Conservation (phyloP, 306 rosid genomes). For the Glycyrrhiza uralensis region DNA sequence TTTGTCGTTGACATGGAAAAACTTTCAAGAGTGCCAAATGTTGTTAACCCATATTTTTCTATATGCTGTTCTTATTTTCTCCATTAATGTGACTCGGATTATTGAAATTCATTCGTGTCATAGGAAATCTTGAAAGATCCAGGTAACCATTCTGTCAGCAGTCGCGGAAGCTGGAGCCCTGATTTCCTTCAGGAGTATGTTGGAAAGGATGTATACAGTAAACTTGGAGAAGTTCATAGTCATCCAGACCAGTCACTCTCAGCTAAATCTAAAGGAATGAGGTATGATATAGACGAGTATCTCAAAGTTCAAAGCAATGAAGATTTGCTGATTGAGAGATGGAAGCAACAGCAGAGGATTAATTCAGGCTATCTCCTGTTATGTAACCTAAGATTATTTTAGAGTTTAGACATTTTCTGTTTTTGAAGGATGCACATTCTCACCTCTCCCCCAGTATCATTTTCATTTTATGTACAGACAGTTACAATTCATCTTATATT, state of each 20-base stretch:
- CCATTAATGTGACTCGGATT: background rate
- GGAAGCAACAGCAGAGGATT: slow-evolving; percentile 62
- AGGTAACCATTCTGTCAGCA: slow-evolving; percentile 54
- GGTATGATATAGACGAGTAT: slow-evolving; percentile 66
- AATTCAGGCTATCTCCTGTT: slow-evolving; percentile 62
- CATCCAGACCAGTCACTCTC: slow-evolving; percentile 27
- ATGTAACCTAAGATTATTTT: slow-evolving; percentile 53
- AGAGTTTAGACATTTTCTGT: slow-evolving; percentile 1
- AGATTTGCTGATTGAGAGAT: slow-evolving; percentile 60
- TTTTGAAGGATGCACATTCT: background rate
- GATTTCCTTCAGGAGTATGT: slow-evolving; percentile 42
- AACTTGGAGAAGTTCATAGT: slow-evolving; percentile 36
- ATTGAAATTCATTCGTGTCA: slow-evolving; percentile 18
- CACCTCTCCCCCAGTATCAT: background rate
- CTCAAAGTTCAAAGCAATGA: slow-evolving; percentile 55
- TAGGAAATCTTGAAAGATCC: slow-evolving; percentile 49
- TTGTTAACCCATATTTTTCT: background rate
- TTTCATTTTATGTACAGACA: slow-evolving; percentile 35
- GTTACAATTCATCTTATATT: background rate
- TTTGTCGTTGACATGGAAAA: slow-evolving; percentile 3
- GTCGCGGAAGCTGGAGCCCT: slow-evolving; percentile 94
- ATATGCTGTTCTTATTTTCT: slow-evolving; percentile 10
- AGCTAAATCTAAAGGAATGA: slow-evolving; percentile 40
- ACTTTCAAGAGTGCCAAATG: background rate
- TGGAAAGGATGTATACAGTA: slow-evolving; percentile 41